These are phyloP conservation scores for Rhynchospora pubera DNA, from an alignment of 176 grass and related monocot genomes.

Conservation along the genomic window DNA sequence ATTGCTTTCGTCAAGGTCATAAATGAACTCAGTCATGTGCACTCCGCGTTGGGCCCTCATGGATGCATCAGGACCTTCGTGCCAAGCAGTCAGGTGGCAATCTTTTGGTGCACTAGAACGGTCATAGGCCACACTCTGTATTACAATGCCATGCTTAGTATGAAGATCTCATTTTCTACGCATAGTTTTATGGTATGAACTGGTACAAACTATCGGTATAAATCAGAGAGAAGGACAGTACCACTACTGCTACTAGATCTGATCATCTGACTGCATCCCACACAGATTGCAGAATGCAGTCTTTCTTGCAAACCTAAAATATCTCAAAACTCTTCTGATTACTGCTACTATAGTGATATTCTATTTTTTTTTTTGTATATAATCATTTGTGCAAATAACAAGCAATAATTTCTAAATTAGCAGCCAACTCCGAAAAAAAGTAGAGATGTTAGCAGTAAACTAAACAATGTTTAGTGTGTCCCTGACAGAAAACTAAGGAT, in stretches of 20 bases:
- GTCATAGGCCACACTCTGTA: conserved; percentile 87
- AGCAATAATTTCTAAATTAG: background rate
- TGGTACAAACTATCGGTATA: background rate
- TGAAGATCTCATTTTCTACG: background rate
- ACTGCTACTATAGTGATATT: background rate
- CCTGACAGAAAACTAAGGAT: background rate
- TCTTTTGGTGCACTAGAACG: conserved; percentile 70
- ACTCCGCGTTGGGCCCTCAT: background rate
- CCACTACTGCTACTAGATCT: background rate
- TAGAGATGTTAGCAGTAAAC: background rate
- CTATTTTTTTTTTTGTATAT: background rate
- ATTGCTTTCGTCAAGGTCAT: conserved; percentile 62
- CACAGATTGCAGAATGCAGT: background rate
- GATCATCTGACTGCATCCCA: background rate
- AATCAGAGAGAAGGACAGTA: background rate
- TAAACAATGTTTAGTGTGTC: background rate
- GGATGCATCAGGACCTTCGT: conserved; percentile 20
- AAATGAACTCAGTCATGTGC: conserved; percentile 48
- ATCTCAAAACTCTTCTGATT: background rate
- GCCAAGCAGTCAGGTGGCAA: conserved; percentile 61
- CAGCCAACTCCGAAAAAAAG: background rate
- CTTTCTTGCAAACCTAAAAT: background rate
- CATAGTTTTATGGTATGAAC: background rate
- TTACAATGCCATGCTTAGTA: conserved; percentile 9
- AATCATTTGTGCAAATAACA: background rate